phyloP scores from a whole-genome alignment of 106 monocot genomes.

The Dioscorea alata region DNA sequence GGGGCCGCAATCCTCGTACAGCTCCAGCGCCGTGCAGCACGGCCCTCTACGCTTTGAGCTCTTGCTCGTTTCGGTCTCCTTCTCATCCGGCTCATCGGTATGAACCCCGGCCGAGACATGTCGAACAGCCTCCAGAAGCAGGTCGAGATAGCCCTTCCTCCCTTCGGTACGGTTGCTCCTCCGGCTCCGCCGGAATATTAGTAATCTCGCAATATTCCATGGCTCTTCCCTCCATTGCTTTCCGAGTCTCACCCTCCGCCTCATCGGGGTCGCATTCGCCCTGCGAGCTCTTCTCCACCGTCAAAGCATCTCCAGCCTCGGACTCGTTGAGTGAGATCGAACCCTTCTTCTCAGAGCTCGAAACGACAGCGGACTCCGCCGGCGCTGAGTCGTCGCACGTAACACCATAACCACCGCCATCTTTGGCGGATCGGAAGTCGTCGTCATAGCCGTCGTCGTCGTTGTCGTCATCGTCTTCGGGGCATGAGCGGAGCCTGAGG shows the following conservation, averaged over 20 bases:
- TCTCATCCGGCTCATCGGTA: neutral
- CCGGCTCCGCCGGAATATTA: neutral
- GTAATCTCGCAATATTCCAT: neutral
- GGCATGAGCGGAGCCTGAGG: conserved; percentile 7
- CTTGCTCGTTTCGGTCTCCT: neutral
- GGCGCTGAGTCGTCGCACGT: neutral
- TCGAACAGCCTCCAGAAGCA: conserved; percentile 29
- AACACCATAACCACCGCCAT: neutral
- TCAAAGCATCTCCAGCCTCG: neutral
- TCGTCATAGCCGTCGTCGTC: too few species aligned
- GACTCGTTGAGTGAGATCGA: neutral
- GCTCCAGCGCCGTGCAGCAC: conserved; percentile 2
- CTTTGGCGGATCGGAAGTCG: neutral
- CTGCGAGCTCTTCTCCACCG: conserved; percentile 14
- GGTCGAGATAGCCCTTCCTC: conserved; percentile 21
- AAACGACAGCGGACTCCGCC: neutral
- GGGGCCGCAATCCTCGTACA: conserved; percentile 17
- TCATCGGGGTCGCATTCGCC: conserved; percentile 14
- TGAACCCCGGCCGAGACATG: conserved; percentile 10
- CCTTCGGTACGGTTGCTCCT: neutral
- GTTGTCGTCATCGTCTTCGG: too few species aligned
- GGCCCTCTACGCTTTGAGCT: neutral
- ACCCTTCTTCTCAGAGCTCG: neutral
- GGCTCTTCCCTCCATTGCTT: neutral
- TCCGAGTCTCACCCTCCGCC: neutral